Evolutionary conservation across 164 flowering plant genomes (phyloP).

Genomic region (Pachysandra terminalis): DNA sequence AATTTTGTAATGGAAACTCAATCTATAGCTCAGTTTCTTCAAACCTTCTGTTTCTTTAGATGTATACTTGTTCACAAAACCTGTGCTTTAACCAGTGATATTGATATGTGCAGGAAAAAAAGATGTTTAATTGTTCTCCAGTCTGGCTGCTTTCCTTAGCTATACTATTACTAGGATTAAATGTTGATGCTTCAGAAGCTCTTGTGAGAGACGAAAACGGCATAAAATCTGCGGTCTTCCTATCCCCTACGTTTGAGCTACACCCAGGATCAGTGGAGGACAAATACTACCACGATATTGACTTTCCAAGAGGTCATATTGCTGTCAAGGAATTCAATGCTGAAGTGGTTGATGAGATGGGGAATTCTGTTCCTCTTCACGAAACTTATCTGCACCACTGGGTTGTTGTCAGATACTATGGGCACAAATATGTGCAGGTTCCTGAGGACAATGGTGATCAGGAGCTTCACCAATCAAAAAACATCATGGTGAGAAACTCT

Average conservation of each 20-base stretch:
- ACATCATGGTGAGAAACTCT: constrained; percentile 34
- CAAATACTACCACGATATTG: constrained; percentile 46
- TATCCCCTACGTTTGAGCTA: constrained; percentile 58
- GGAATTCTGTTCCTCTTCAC: constrained; percentile 75
- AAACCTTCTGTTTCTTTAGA: neutral
- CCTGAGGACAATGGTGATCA: neutral
- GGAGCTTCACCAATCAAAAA: constrained; percentile 17
- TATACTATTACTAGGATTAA: constrained; percentile 17
- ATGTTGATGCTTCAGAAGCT: constrained; percentile 23
- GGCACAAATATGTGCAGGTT: constrained; percentile 19
- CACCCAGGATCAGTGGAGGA: constrained; percentile 69
- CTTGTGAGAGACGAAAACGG: constrained; percentile 20
- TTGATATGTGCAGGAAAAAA: constrained; percentile 11
- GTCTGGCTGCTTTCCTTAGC: constrained; percentile 16
- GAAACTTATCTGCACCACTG: constrained; percentile 97
- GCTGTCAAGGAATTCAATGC: constrained; percentile 74
- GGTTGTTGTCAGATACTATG: constrained; percentile 55
- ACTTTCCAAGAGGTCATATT: constrained; percentile 87
- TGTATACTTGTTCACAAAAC: neutral
- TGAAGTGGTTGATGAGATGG: constrained; percentile 80
- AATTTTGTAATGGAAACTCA: too few species aligned
- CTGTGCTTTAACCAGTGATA: neutral
- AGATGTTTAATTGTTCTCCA: constrained; percentile 10
- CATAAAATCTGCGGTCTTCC: constrained; percentile 45
- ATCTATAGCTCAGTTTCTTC: too few species aligned